Evolutionary conservation across 768 basidiomycete species (phyloP).

Genomic region (Megacollybia marginata): DNA sequence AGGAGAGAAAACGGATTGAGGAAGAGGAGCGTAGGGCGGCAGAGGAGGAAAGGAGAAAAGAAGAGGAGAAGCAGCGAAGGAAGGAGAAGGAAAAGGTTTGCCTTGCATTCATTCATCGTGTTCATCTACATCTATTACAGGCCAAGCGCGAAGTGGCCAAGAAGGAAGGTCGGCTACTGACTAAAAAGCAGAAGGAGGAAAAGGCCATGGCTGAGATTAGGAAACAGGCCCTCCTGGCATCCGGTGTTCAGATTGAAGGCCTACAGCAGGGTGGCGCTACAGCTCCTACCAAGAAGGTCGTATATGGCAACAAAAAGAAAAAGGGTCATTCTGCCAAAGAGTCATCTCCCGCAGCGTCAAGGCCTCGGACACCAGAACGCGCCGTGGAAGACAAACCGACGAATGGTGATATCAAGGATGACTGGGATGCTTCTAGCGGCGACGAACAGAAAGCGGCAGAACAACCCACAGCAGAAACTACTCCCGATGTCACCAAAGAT

Average conservation of each 20-base stretch:
- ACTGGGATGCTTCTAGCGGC: constrained; percentile 69
- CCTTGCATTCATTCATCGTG: constrained; percentile 1
- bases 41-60: constrained; percentile 70
- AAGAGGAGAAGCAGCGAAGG: constrained; percentile 75
- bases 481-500: constrained; percentile 28
- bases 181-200: constrained; percentile 97
- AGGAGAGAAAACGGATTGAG: constrained; percentile 74
- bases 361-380: constrained; percentile 43
- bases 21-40: constrained; percentile 78
- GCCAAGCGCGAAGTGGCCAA: constrained; percentile 83
- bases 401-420: constrained; percentile 31
- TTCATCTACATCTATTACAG: constrained; percentile 28
- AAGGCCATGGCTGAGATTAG: constrained; percentile 85
- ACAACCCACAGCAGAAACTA: constrained; percentile 11
- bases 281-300: constrained; percentile 57
- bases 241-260: constrained; percentile 87
- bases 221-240: constrained; percentile 82
- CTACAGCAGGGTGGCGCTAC: constrained; percentile 52
- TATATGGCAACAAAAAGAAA: constrained; percentile 82
- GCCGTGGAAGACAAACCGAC: constrained; percentile 7
- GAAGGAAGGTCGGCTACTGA: constrained; percentile 90
- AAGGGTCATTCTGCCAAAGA: constrained; percentile 48
- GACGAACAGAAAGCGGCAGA: constrained; percentile 29
- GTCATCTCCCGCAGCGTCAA: constrained; percentile 46
- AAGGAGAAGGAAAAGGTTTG: constrained; percentile 86